Conservation (phyloP, 176 grass and related monocot species). For the Secale cereale region DNA sequence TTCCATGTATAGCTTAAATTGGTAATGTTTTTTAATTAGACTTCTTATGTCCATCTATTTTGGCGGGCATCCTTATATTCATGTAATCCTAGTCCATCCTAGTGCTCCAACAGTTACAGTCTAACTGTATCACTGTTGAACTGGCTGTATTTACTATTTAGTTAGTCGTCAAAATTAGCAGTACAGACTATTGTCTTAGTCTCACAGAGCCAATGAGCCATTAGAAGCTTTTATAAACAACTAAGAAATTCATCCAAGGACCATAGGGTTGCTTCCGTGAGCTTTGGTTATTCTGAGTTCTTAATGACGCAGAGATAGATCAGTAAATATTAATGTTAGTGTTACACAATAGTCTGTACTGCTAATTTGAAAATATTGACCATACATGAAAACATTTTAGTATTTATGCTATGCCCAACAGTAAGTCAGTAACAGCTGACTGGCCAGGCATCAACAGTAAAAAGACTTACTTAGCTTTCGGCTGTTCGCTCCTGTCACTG, state of each 20-base stretch:
- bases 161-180: neutral
- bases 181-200: neutral
- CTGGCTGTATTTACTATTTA: neutral
- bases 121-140: neutral
- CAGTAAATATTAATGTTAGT: constrained; percentile 8
- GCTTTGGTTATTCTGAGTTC: neutral
- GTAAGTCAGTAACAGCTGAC: neutral
- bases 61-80: neutral
- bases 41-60: neutral
- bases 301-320: neutral
- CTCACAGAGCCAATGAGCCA: neutral
- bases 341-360: neutral
- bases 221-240: constrained; percentile 9
- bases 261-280: neutral
- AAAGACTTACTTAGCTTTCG: constrained; percentile 31
- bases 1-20: neutral
- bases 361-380: neutral
- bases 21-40: neutral
- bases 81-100: neutral
- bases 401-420: neutral
- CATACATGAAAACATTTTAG: constrained; percentile 6
- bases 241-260: neutral
- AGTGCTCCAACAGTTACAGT: neutral
- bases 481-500: neutral
- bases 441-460: neutral